These are phyloP conservation scores for Zasmidium angulare DNA, from an alignment of 2,329 filamentous ascomycete genomes.

Conservation along the genomic window DNA sequence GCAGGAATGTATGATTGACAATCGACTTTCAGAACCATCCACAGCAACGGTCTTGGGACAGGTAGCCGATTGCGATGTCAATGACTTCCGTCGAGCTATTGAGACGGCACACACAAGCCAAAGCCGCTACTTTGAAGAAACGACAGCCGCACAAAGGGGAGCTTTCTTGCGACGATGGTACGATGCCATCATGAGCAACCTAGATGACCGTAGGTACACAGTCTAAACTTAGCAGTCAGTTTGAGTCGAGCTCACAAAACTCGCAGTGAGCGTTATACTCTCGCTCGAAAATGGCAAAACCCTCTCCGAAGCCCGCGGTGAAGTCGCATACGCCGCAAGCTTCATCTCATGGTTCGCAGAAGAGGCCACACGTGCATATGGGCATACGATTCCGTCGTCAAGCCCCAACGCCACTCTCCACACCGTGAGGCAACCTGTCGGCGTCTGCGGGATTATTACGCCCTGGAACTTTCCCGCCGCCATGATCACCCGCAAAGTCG, in stretches of 20 bases:
- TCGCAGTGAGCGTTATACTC: conserved; percentile 2
- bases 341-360: conserved; percentile 28
- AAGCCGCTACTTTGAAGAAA: conserved; percentile 8
- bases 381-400: conserved; percentile 6
- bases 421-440: conserved; percentile 26
- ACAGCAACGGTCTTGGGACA: conserved; percentile 1
- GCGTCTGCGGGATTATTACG: conserved; percentile 67
- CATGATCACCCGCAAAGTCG: conserved; percentile 16
- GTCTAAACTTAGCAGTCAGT: neutral
- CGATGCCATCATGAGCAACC: conserved; percentile 19
- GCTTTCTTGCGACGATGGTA: conserved; percentile 21
- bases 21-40: neutral
- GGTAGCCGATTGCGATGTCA: conserved; percentile 1
- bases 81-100: conserved; percentile 11
- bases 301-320: conserved; percentile 21
- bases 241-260: neutral
- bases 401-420: neutral
- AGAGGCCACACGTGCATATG: conserved; percentile 17
- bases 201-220: conserved; percentile 12
- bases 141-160: conserved; percentile 15
- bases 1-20: neutral
- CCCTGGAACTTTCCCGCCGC: conserved; percentile 51
- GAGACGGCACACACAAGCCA: conserved; percentile 8
- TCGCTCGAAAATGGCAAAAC: conserved; percentile 27
- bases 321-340: conserved; percentile 23